Percentiles rank a stretch among this genome's conserved stretches.
These are phyloP conservation scores for Neoboletus magnificus DNA, from an alignment of 768 basidiomycete genomes.

Conservation along the genomic window DNA sequence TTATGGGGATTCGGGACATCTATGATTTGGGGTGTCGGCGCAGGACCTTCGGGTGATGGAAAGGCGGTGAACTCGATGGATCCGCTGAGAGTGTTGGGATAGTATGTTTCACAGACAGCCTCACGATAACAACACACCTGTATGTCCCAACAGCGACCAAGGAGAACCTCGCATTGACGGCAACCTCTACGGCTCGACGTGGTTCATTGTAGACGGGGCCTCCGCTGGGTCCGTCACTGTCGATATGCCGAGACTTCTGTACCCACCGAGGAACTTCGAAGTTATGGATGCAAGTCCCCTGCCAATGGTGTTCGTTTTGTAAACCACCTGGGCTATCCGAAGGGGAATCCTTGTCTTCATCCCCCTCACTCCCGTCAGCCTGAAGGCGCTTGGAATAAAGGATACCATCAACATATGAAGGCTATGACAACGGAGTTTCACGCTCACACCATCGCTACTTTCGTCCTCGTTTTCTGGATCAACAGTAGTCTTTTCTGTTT, in stretches of 20 bases:
- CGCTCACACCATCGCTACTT: constrained; percentile 45
- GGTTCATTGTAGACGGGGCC: constrained; percentile 56
- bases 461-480: constrained; percentile 41
- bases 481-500: neutral
- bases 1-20: constrained; percentile 61
- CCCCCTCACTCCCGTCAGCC: constrained; percentile 2
- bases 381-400: constrained; percentile 7
- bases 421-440: neutral
- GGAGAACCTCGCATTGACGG: constrained; percentile 79
- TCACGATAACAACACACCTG: constrained; percentile 40
- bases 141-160: constrained; percentile 76
- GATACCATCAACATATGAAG: constrained; percentile 2
- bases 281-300: constrained; percentile 77
- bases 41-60: constrained; percentile 56
- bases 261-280: constrained; percentile 75
- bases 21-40: constrained; percentile 59
- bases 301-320: constrained; percentile 44
- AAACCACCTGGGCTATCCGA: constrained; percentile 4
- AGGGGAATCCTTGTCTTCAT: constrained; percentile 3
- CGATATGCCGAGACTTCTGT: constrained; percentile 65
- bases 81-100: constrained; percentile 43
- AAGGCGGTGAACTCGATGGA: constrained; percentile 64
- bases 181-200: constrained; percentile 58
- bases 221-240: constrained; percentile 39
- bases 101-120: neutral